Percentiles rank a stretch among this genome's conserved stretches.
Conservation (phyloP, 495 filamentous ascomycete species). For the Jackrogersella multiformis region DNA sequence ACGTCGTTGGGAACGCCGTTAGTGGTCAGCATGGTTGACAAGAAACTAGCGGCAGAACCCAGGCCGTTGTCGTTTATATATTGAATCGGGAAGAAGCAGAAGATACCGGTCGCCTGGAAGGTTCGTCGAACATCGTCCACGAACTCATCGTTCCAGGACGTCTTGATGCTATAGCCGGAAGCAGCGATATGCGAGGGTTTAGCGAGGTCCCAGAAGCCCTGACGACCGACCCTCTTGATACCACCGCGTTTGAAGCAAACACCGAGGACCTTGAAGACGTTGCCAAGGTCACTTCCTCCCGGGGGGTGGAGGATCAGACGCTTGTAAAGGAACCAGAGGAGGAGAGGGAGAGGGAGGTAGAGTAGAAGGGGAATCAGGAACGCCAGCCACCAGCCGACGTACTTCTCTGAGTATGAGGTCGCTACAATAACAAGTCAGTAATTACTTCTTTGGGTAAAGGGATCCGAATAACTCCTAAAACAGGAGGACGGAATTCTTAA, state of each 20-base stretch:
- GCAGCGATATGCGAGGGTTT: slow-evolving; percentile 67
- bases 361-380: slow-evolving; percentile 74
- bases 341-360: slow-evolving; percentile 65
- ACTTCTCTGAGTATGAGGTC: slow-evolving; percentile 59
- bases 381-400: slow-evolving; percentile 74
- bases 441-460: too few relatives aligned
- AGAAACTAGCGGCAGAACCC: slow-evolving; percentile 56
- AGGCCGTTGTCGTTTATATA: slow-evolving; percentile 68
- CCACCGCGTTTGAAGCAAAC: slow-evolving; percentile 66
- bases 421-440: too few relatives aligned
- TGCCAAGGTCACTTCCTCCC: slow-evolving; percentile 61
- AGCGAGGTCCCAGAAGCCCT: slow-evolving; percentile 70
- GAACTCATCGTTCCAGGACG: slow-evolving; percentile 63
- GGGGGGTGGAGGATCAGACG: slow-evolving; percentile 61
- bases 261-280: slow-evolving; percentile 63
- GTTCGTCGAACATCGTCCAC: slow-evolving; percentile 66
- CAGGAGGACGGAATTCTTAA: too few relatives aligned
- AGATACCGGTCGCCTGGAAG: slow-evolving; percentile 66
- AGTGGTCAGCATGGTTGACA: slow-evolving; percentile 70
- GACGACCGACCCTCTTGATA: slow-evolving; percentile 61
- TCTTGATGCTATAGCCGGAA: slow-evolving; percentile 54
- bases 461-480: too few relatives aligned
- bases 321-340: slow-evolving; percentile 63
- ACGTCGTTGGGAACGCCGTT: slow-evolving; percentile 80
- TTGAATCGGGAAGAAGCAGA: slow-evolving; percentile 75